A percentile compares a stretch with the other conserved stretches of the same genome.
Conservation (phyloP, 2,329 filamentous ascomycete species). For the Monilinia laxa region DNA sequence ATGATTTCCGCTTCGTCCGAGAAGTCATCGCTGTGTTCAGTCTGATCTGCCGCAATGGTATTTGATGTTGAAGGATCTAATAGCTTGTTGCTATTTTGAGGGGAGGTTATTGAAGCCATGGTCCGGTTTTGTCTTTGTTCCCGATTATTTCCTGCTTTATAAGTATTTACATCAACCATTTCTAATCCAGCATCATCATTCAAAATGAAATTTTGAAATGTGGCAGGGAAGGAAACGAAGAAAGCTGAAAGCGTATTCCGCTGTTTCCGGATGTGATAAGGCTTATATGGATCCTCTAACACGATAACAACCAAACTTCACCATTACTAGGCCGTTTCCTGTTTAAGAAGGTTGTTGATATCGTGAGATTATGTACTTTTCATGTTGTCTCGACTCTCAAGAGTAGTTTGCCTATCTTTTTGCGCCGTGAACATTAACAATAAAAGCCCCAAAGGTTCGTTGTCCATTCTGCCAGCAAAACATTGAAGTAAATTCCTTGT, state of each 20-base stretch:
- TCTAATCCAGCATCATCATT: neutral
- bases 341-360: neutral
- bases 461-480: slow-evolving; percentile 18
- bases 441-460: neutral
- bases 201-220: neutral
- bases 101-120: slow-evolving; percentile 10
- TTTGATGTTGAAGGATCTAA: slow-evolving; percentile 18
- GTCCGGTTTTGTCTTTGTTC: slow-evolving; percentile 21
- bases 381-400: neutral
- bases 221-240: slow-evolving; percentile 11
- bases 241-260: slow-evolving; percentile 13
- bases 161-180: neutral
- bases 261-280: slow-evolving; percentile 21
- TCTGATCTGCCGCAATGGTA: slow-evolving; percentile 20
- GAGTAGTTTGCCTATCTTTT: neutral
- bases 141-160: slow-evolving; percentile 11
- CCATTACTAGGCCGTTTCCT: neutral
- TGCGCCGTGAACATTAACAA: neutral
- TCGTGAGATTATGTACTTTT: neutral
- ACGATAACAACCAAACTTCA: neutral
- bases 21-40: slow-evolving; percentile 25
- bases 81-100: neutral
- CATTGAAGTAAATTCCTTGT: slow-evolving; percentile 1
- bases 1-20: slow-evolving; percentile 33
- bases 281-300: slow-evolving; percentile 14